Percentiles rank a stretch among this genome's conserved stretches.
Evolutionary conservation across 2,329 filamentous ascomycete species (phyloP).

Genomic region (Colletotrichum phormii): DNA sequence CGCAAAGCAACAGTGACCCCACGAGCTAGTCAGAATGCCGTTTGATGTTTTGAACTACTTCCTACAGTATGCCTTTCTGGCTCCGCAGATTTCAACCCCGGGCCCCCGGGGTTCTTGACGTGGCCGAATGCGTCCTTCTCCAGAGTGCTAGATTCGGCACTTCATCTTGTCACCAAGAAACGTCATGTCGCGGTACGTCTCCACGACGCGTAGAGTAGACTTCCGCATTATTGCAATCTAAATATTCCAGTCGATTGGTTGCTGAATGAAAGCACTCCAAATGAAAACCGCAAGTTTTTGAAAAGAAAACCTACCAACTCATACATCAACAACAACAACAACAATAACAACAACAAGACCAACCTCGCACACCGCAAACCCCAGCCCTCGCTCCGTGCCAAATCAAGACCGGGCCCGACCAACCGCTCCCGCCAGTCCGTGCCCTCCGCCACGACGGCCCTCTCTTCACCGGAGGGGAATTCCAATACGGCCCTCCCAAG

Average conservation of each 20-base stretch:
- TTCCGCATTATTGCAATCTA: no score
- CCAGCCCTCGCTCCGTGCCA: background rate
- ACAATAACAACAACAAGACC: background rate
- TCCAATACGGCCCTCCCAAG: no score
- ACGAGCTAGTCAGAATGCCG: background rate
- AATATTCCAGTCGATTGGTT: no score
- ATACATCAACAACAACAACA: no score
- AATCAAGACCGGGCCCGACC: background rate
- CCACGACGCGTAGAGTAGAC: no score
- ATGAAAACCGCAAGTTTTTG: background rate
- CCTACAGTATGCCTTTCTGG: background rate
- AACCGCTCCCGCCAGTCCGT: constrained; percentile 4
- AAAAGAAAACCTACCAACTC: no score
- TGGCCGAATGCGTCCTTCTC: background rate
- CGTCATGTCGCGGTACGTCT: background rate
- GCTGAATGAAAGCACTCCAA: no score
- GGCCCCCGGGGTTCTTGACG: background rate
- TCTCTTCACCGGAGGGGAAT: background rate
- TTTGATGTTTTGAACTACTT: background rate
- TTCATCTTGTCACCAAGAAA: background rate
- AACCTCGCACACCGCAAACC: constrained; percentile 2
- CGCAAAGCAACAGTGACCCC: background rate
- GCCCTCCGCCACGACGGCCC: constrained; percentile 7
- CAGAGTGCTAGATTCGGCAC: background rate
- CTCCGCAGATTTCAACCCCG: no score